phyloP scores from a whole-genome alignment of 306 rosid genomes.

The Cucurbita pepo region DNA sequence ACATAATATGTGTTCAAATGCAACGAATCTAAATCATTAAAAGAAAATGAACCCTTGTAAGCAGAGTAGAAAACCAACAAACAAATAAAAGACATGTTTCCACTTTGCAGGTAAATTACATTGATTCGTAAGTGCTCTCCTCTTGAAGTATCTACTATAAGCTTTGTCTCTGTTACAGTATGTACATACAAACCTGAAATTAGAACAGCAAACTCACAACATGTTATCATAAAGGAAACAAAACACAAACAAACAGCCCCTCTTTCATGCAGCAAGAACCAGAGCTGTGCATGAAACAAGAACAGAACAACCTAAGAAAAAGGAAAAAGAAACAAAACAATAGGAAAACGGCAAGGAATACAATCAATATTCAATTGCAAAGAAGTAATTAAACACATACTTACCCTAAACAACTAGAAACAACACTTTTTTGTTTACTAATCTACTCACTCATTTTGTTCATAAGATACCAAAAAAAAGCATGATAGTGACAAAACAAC shows the following conservation, averaged over 20 bases:
- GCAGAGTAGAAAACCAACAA: neutral
- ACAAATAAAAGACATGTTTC: neutral
- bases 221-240: neutral
- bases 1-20: neutral
- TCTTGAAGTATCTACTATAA: slow-evolving; percentile 89
- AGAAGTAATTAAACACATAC: neutral
- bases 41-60: neutral
- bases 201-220: neutral
- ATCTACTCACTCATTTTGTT: neutral
- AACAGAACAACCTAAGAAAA: neutral
- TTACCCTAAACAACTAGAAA: neutral
- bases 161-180: slow-evolving; percentile 71
- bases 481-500: neutral
- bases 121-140: slow-evolving; percentile 89
- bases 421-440: neutral
- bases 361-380: neutral
- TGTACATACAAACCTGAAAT: slow-evolving; percentile 67
- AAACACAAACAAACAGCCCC: neutral
- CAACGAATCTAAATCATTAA: neutral
- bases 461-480: neutral
- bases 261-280: neutral
- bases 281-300: neutral
- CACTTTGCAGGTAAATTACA: slow-evolving; percentile 27
- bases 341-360: neutral
- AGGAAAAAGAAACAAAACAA: neutral